Evolutionary conservation across 2,329 filamentous ascomycete genomes (phyloP).

Genomic region (Trichoderma sp.): DNA sequence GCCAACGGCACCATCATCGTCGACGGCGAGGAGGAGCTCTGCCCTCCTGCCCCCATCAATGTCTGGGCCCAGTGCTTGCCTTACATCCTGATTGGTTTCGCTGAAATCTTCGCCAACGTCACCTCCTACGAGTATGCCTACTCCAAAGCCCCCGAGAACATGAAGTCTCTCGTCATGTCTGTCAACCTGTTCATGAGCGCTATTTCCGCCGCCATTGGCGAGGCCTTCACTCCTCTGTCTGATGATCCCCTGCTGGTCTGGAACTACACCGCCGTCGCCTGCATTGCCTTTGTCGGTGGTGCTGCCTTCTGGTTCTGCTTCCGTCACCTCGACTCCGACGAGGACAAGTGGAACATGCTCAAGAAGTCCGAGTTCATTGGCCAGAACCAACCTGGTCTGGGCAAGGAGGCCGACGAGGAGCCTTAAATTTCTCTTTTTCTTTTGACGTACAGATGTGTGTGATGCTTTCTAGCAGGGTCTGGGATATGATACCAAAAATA

Average conservation of each 20-base stretch:
- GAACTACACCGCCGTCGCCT: constrained; percentile 66
- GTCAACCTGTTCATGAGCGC: constrained; percentile 70
- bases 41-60: constrained; percentile 59
- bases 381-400: constrained; percentile 35
- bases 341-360: constrained; percentile 67
- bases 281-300: constrained; percentile 61
- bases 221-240: constrained; percentile 61
- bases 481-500: constrained; percentile 20
- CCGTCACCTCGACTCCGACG: constrained; percentile 60
- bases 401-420: constrained; percentile 24
- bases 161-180: constrained; percentile 72
- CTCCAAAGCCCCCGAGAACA: constrained; percentile 74
- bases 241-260: constrained; percentile 65
- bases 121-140: constrained; percentile 72
- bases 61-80: constrained; percentile 58
- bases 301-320: constrained; percentile 67
- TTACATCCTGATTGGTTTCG: constrained; percentile 50
- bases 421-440: not conserved
- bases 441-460: not conserved
- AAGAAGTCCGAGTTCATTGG: constrained; percentile 44
- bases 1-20: constrained; percentile 37
- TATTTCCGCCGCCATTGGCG: constrained; percentile 66
- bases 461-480: not conserved
- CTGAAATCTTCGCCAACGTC: constrained; percentile 54
- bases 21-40: constrained; percentile 38